These are phyloP conservation scores for Solanum appendiculatum DNA, from an alignment of 257 asterid species.

Conservation along the genomic window DNA sequence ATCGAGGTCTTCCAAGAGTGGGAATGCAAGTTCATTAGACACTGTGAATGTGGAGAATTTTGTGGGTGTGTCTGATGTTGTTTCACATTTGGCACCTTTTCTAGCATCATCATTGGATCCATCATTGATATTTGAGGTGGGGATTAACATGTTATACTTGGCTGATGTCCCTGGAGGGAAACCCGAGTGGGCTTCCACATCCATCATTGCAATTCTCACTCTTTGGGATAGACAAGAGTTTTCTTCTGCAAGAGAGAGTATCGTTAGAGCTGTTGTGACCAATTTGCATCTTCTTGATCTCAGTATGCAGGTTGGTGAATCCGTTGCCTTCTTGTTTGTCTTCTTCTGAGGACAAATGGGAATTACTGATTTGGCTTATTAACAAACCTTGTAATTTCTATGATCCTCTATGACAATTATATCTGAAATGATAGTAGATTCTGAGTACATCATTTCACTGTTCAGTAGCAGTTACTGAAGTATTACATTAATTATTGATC, in stretches of 20 bases:
- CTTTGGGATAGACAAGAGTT: conserved; percentile 96
- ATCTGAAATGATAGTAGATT: background rate
- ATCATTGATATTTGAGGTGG: conserved; percentile 83
- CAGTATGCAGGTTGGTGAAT: conserved; percentile 67
- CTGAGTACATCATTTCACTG: background rate
- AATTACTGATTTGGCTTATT: background rate
- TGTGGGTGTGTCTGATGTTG: conserved; percentile 81
- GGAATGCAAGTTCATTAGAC: conserved; percentile 16
- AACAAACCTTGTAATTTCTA: background rate
- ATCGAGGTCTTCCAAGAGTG: conserved; percentile 47
- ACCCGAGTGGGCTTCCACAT: conserved; percentile 89
- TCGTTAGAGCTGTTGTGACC: conserved; percentile 84
- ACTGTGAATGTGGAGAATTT: conserved; percentile 55
- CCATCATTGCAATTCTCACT: conserved; percentile 77
- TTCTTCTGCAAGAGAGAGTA: conserved; percentile 87
- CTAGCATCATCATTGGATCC: conserved; percentile 81
- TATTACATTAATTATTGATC: background rate
- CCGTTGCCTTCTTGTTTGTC: conserved; percentile 1
- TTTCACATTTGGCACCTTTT: conserved; percentile 82
- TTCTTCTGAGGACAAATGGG: background rate
- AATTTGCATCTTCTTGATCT: conserved; percentile 88
- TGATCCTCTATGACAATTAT: background rate
- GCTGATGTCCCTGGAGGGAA: conserved; percentile 95
- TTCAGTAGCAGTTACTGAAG: background rate
- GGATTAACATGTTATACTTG: conserved; percentile 79